Base-by-base conservation (phyloP, 2,329 filamentous ascomycete species). In the Pestalotiopsis sp. region DNA sequence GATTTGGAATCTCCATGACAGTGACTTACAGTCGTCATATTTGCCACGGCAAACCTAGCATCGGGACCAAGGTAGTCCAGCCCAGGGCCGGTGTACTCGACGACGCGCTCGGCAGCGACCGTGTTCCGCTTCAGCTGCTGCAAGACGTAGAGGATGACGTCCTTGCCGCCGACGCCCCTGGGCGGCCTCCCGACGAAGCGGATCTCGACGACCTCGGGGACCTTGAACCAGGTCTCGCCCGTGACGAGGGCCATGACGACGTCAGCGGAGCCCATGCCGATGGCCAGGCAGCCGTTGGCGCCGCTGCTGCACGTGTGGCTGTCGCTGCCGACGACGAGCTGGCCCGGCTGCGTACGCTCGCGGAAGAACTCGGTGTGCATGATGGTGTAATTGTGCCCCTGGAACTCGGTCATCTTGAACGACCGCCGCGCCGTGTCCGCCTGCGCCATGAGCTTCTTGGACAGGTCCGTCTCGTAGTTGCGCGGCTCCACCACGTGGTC, bases 401-500 rank as follows among this genome's bases (percentile, higher is more conserved):
- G 71, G 38, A 70, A 73, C 57, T 84, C 81, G 3, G 81, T 84
- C 79, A 84, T 79, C 70, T 83, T 84, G 73, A 82, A 83, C 13
- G 77, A 76, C 9, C 76, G 67, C 65, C 78, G 77, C 2, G 82
- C 81, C 61, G 72, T 74, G 61, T 84, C 81, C 3, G 75, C 75
- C 5, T 76, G 71, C 1, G 79, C 75, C 4, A 84, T 77, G n/a
- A 85, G 74, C 13, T 69, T 73, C 68, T 79, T 74, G 41, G 82
- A 75, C 38, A 76, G 72, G 0, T 83, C 81, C 0, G 73, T 69
- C 14, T 80, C 69, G n/a, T 78, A 78, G 7, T 81, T 73, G 1
- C 82, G 77, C 2, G 84, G 84, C 66, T 86, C 83, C 4, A 85
- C 83, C 4, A 82, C 78, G 70, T 86, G 84, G 71, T 86, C 85